These are phyloP conservation scores for Rhodotorula sp. DNA, from an alignment of 1,284 basidiomycete species.

Conservation along the genomic window DNA sequence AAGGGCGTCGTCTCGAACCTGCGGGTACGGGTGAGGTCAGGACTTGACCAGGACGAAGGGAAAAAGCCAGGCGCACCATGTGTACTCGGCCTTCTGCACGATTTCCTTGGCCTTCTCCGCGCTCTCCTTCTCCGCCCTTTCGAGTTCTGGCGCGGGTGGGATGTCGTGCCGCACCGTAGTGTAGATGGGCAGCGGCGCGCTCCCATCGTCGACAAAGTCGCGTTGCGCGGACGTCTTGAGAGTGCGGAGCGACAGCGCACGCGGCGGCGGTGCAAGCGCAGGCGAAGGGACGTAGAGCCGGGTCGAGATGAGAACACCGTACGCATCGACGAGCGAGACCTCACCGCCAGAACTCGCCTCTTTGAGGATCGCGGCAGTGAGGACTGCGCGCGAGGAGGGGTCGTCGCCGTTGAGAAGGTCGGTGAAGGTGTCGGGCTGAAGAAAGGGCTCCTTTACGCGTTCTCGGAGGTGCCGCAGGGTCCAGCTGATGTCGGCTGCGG, in stretches of 20 bases:
- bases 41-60: neutral
- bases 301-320: conserved; percentile 55
- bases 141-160: conserved; percentile 46
- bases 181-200: conserved; percentile 54
- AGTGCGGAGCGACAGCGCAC: conserved; percentile 49
- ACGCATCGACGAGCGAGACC: conserved; percentile 53
- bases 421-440: conserved; percentile 52
- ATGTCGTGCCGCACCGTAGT: conserved; percentile 52
- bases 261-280: conserved; percentile 10
- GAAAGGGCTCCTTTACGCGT: conserved; percentile 53
- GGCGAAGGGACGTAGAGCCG: conserved; percentile 53
- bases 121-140: conserved; percentile 44
- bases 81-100: conserved; percentile 4
- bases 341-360: conserved; percentile 50
- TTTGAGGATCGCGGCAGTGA: conserved; percentile 54
- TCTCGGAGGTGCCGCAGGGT: conserved; percentile 49
- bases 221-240: conserved; percentile 54
- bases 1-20: conserved; percentile 55
- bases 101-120: conserved; percentile 23
- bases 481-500: conserved; percentile 27
- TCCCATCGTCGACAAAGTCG: conserved; percentile 49
- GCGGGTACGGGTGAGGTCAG: conserved; percentile 2
- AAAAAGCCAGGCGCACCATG: neutral
- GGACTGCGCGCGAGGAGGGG: conserved; percentile 37
- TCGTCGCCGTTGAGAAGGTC: conserved; percentile 17